Conservation (phyloP, 352 stramenopile genomes). For the Saprolegnia diclina region DNA sequence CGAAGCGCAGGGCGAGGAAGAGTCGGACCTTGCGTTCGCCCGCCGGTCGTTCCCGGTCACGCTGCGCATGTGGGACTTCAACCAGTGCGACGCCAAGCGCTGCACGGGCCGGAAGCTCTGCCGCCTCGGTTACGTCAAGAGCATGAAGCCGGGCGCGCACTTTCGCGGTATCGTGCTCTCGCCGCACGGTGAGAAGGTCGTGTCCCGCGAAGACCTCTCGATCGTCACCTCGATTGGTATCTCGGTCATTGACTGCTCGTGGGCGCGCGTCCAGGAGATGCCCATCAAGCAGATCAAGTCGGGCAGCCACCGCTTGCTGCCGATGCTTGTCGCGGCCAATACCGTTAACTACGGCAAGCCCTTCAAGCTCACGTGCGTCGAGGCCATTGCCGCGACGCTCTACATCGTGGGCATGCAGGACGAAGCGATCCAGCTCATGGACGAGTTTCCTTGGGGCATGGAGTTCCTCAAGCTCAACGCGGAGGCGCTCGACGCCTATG, state of each 20-base stretch:
- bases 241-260: conserved; percentile 97
- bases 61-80: conserved; percentile 94
- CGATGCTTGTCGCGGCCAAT: conserved; percentile 98
- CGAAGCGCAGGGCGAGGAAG: conserved; percentile 40
- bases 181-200: conserved; percentile 81
- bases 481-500: conserved; percentile 87
- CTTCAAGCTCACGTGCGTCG: conserved; percentile 94
- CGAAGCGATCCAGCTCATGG: conserved; percentile 84
- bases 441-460: conserved; percentile 90
- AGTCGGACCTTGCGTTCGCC: conserved; percentile 58
- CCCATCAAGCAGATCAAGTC: conserved; percentile 93
- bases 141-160: conserved; percentile 86
- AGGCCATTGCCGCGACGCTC: conserved; percentile 95
- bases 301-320: conserved; percentile 93
- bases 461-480: conserved; percentile 94
- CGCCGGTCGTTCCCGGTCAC: conserved; percentile 71
- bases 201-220: conserved; percentile 87
- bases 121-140: conserved; percentile 88
- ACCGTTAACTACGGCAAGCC: conserved; percentile 98
- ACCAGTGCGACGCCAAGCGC: conserved; percentile 93
- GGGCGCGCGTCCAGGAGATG: conserved; percentile 93
- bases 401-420: conserved; percentile 94
- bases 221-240: conserved; percentile 83
- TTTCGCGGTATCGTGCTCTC: conserved; percentile 95
- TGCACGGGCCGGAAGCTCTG: conserved; percentile 92